Conservation (phyloP, 192 early-diverging fungal genomes). For the Linnemannia schmuckeri region DNA sequence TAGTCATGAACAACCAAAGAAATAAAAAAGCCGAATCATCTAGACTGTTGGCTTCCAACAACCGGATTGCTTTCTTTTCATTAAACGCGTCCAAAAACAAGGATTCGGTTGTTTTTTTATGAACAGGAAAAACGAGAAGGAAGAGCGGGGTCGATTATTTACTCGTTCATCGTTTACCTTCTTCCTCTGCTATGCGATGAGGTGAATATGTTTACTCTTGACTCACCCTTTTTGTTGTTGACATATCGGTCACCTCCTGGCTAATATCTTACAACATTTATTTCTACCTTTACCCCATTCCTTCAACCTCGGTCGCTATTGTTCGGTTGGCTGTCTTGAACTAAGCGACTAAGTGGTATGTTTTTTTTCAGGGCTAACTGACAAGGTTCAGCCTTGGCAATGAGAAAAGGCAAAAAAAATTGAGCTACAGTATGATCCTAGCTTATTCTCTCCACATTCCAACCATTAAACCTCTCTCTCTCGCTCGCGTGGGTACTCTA, state of each 20-base stretch:
- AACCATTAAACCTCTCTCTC: background rate
- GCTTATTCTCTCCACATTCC: background rate
- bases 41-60: no score
- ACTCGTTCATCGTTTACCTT: no score
- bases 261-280: background rate
- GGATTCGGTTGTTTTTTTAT: no score
- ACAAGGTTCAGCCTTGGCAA: background rate
- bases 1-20: background rate
- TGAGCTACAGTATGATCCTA: background rate
- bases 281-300: background rate
- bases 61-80: no score
- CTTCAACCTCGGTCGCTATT: background rate
- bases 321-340: background rate
- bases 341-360: background rate
- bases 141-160: no score
- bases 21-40: no score
- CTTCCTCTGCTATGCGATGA: no score
- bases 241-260: background rate
- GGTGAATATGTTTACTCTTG: background rate
- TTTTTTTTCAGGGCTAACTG: background rate
- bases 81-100: no score
- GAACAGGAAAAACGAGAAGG: no score
- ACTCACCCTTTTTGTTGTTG: background rate
- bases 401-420: no score
- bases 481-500: background rate